Percentiles rank a stretch among this genome's conserved stretches.
Conservation (phyloP, 768 basidiomycete genomes). For the Trametes villosa region DNA sequence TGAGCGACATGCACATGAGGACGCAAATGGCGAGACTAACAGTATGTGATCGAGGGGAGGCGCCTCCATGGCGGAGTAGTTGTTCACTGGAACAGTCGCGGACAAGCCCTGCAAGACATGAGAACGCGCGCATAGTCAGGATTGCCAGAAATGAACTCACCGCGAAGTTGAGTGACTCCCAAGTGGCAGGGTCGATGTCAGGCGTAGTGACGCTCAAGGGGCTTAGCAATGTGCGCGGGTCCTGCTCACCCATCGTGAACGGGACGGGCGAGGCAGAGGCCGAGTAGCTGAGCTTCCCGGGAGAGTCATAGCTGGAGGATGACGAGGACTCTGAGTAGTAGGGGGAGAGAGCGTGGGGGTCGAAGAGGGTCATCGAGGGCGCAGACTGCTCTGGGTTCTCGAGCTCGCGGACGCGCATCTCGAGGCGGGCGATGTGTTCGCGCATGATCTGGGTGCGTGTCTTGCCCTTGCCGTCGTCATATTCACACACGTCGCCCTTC, state of each 20-base stretch:
- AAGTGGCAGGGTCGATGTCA: constrained; percentile 28
- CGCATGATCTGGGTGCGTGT: constrained; percentile 79
- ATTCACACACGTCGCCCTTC: constrained; percentile 75
- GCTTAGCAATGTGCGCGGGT: constrained; percentile 14
- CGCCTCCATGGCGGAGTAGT: constrained; percentile 29
- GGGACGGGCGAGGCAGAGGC: constrained; percentile 39
- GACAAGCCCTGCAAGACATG: constrained; percentile 26
- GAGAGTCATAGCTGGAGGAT: constrained; percentile 38
- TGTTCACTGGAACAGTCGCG: constrained; percentile 15
- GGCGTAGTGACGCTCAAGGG: constrained; percentile 16
- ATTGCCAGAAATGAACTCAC: constrained; percentile 14
- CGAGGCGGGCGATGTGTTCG: constrained; percentile 75
- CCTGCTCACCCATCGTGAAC: constrained; percentile 41
- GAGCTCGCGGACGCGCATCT: constrained; percentile 72
- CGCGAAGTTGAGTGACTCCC: constrained; percentile 31
- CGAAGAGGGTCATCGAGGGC: constrained; percentile 69
- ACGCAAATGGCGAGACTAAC: constrained; percentile 45
- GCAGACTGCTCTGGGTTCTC: constrained; percentile 76
- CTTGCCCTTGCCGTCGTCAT: constrained; percentile 86
- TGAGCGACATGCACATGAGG: not conserved
- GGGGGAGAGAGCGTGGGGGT: constrained; percentile 54
- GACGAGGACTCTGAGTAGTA: constrained; percentile 39
- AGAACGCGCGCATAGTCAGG: not conserved
- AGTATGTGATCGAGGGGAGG: constrained; percentile 61
- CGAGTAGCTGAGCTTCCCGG: constrained; percentile 36